Base-by-base conservation (phyloP, 2,329 filamentous ascomycete genomes). In the Dryadomyces quercus-mongolicae region DNA sequence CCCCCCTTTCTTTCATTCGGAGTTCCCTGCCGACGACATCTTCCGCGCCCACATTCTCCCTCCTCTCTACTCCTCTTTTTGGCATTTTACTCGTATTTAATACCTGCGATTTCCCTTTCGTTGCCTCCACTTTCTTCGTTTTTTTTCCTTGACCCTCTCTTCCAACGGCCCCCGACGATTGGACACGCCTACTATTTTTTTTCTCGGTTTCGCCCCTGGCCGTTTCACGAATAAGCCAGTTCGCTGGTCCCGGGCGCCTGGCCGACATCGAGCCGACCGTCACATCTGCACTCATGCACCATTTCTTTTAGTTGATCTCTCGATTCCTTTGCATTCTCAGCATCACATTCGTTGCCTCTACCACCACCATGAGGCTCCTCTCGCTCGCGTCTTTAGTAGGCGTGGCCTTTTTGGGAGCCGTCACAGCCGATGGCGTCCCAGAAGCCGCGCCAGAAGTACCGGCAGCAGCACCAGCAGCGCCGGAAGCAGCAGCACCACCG, bases 361-460 rank as follows among this genome's bases (percentile, higher is more conserved):
- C 12, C 49, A 9, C 8, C 54, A 61, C 53, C 64, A 76, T 76
- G 74, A 71, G 71, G 68, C 65, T 74, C 59, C 65, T 66, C 54
- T 67, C 68, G 52, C 62, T 73, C 53, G 65, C 75, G 56, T 66
- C 77, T 60, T 64, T 80, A 52, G 66, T 80, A 56, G 70, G 74
- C 66, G 69, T 69, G 38, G 67, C 70, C 52, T 66, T 68, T 50
- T 60, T 73, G 49, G 71, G 70, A 51, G 64, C 67, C 49, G 70
- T 70, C 38, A 60, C 61, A 12, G 55, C 44, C 16, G 52, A 54
- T 57, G 86, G 82, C 57, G 86, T 82, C 25, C 71, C 71, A 47
- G 88, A 87, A 16, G 36, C 36, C 3, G 36, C 25, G 25, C 25
- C 25, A 71, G 84, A 88, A 63, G 77, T 2, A 2, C 8, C 36